Conservation (phyloP, 2,329 filamentous ascomycete genomes). For the Ramichloridium luteum region DNA sequence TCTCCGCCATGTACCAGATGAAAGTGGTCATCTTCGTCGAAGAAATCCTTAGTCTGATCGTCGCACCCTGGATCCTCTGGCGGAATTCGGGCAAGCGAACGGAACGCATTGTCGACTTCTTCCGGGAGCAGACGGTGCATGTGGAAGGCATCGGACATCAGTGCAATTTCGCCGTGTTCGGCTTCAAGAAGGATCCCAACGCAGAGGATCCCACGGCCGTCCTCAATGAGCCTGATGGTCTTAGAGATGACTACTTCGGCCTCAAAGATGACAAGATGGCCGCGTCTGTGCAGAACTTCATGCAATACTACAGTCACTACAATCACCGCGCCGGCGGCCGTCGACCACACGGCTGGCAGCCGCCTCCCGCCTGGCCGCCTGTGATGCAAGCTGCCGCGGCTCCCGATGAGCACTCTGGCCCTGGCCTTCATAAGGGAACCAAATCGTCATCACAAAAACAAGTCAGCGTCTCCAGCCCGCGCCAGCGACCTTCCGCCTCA, state of each 20-base stretch:
- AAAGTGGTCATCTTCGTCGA: slow-evolving; percentile 86
- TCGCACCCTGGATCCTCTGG: slow-evolving; percentile 80
- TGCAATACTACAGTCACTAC: slow-evolving; percentile 62
- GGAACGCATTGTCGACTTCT: slow-evolving; percentile 92
- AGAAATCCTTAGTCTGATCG: slow-evolving; percentile 82
- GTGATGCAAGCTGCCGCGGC: slow-evolving; percentile 13
- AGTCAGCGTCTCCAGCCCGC: neutral
- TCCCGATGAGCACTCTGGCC: slow-evolving; percentile 14
- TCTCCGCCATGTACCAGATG: slow-evolving; percentile 80
- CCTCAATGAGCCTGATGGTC: slow-evolving; percentile 29
- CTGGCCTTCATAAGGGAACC: neutral
- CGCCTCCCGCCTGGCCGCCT: slow-evolving; percentile 23
- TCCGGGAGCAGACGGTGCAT: slow-evolving; percentile 93
- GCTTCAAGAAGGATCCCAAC: slow-evolving; percentile 73
- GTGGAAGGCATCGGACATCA: slow-evolving; percentile 93
- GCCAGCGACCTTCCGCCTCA: slow-evolving; percentile 6
- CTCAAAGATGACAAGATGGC: slow-evolving; percentile 97
- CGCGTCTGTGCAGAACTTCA: slow-evolving; percentile 88
- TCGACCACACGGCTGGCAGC: slow-evolving; percentile 17
- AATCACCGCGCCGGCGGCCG: slow-evolving; percentile 19
- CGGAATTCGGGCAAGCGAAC: slow-evolving; percentile 77
- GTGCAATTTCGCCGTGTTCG: slow-evolving; percentile 94
- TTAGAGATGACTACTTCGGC: slow-evolving; percentile 84
- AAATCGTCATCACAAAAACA: neutral
- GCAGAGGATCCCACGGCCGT: slow-evolving; percentile 28